phyloP scores from a whole-genome alignment of 176 grass and related monocot species.

The Rhipidocladum racemiflorum region DNA sequence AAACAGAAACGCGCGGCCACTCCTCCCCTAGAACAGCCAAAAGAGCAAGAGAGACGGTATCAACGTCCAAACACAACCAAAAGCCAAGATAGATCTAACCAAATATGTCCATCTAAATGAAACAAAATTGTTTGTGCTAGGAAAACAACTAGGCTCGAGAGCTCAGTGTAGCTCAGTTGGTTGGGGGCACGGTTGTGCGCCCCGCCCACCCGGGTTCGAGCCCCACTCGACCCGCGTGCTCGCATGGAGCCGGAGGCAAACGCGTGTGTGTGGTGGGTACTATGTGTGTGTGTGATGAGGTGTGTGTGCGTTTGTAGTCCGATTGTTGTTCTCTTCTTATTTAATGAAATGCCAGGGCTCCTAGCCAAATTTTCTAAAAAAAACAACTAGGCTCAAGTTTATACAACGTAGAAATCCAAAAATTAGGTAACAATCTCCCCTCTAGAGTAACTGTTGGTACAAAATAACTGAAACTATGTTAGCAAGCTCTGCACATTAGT shows the following conservation, averaged over 20 bases:
- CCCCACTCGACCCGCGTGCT: no score
- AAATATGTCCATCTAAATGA: not conserved
- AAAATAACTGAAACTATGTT: not conserved
- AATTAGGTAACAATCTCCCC: not conserved
- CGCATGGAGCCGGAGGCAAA: no score
- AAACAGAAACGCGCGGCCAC: conserved; percentile 62
- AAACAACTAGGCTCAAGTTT: not conserved
- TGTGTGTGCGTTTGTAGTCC: no score
- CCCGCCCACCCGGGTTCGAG: no score
- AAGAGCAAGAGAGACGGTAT: conserved; percentile 19
- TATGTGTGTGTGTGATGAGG: no score
- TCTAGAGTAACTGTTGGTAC: not conserved
- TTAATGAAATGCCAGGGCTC: no score
- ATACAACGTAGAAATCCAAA: not conserved
- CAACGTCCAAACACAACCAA: conserved; percentile 18
- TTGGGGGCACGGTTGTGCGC: no score
- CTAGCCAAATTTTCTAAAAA: no score
- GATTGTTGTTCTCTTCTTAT: no score
- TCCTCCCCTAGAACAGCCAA: conserved; percentile 46
- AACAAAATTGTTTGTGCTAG: not conserved
- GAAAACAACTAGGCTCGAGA: not conserved
- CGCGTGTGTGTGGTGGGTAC: no score
- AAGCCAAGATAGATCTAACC: not conserved
- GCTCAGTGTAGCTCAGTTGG: no score
- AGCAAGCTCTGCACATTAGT: no score